phyloP scores from a whole-genome alignment of 1,284 basidiomycete genomes.

The Marasmius tenuissimus region DNA sequence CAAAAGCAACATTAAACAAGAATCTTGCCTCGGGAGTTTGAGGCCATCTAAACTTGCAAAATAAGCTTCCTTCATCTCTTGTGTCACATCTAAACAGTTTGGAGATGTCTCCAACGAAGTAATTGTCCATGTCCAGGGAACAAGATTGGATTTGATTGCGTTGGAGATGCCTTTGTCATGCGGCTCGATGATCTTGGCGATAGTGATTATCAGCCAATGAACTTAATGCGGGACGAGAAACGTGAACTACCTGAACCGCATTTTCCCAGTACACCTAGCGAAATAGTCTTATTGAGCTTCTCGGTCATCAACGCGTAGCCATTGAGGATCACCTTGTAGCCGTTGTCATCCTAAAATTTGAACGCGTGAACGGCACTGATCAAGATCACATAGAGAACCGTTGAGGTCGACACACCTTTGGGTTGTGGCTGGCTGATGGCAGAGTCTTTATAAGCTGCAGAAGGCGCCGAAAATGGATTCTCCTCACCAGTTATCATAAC shows the following conservation, averaged over 20 bases:
- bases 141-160: conserved; percentile 61
- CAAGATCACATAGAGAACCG: neutral
- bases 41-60: conserved; percentile 47
- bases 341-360: conserved; percentile 69
- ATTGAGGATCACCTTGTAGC: conserved; percentile 66
- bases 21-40: conserved; percentile 41
- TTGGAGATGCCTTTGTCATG: conserved; percentile 76
- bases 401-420: conserved; percentile 52
- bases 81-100: conserved; percentile 56
- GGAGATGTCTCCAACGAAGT: conserved; percentile 35
- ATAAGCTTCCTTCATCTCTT: conserved; percentile 61
- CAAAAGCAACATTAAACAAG: neutral
- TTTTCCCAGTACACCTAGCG: conserved; percentile 83
- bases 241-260: conserved; percentile 62
- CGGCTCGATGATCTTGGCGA: conserved; percentile 71
- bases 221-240: neutral
- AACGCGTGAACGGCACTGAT: neutral
- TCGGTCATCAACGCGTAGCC: neutral
- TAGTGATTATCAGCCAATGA: neutral
- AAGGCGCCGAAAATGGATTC: neutral
- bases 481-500: conserved; percentile 82
- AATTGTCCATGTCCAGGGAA: conserved; percentile 51
- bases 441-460: conserved; percentile 7
- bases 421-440: conserved; percentile 74
- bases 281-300: conserved; percentile 4